phyloP scores from a whole-genome alignment of 805 yeast species.

The Wickerhamiella musiphila region DNA sequence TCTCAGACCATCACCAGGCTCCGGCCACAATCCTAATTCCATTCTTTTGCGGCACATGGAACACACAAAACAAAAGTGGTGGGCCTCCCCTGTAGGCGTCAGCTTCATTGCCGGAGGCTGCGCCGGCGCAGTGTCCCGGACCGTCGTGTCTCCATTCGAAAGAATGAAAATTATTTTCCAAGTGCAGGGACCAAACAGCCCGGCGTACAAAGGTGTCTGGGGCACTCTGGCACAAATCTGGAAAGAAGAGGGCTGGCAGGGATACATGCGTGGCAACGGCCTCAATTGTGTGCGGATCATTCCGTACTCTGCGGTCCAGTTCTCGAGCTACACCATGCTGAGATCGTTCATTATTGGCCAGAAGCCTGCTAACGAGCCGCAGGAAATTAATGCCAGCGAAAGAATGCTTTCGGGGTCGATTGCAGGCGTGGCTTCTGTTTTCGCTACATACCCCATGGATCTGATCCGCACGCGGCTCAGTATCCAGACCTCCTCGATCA shows the following conservation, averaged over 20 bases:
- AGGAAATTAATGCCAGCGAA: conserved; percentile 27
- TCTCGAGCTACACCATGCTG: conserved; percentile 53
- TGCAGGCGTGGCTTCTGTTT: conserved; percentile 67
- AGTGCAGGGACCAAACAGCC: conserved; percentile 49
- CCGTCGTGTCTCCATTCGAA: conserved; percentile 89
- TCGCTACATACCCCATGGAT: conserved; percentile 83
- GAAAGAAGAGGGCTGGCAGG: conserved; percentile 80
- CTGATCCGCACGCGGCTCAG: conserved; percentile 77
- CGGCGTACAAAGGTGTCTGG: conserved; percentile 45
- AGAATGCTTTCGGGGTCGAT: conserved; percentile 61
- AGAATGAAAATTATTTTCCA: conserved; percentile 84
- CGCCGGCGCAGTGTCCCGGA: conserved; percentile 89
- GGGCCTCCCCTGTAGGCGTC: conserved; percentile 27
- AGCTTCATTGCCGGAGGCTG: conserved; percentile 90
- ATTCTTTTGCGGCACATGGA: too few relatives aligned
- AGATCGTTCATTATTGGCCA: conserved; percentile 21
- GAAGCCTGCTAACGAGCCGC: too few relatives aligned
- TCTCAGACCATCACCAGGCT: too few relatives aligned
- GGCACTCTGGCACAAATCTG: conserved; percentile 65
- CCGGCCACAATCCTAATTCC: too few relatives aligned
- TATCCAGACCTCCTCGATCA: conserved; percentile 62
- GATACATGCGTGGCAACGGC: conserved; percentile 80
- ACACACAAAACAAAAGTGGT: too few relatives aligned
- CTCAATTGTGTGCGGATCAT: conserved; percentile 77
- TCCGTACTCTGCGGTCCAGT: conserved; percentile 92